A percentile compares a stretch with the other conserved stretches of the same genome.
Conservation (phyloP, 805 yeast genomes). For the Yarrowia alimentaria region DNA sequence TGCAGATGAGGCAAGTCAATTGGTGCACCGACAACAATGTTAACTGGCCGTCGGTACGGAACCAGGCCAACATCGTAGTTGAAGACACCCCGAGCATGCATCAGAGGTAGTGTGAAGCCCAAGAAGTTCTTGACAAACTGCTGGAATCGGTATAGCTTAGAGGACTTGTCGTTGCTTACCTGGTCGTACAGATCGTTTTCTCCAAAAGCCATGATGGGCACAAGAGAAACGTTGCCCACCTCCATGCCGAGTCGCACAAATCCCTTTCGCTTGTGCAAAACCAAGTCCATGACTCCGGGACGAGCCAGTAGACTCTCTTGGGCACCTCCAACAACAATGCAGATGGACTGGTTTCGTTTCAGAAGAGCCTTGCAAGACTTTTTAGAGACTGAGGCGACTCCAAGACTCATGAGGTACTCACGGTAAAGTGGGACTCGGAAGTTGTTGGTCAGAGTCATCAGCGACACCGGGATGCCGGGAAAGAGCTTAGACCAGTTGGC, state of each 20-base stretch:
- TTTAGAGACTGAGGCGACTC: constrained; percentile 80
- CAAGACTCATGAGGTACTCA: constrained; percentile 77
- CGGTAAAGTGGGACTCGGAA: constrained; percentile 84
- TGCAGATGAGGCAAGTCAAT: constrained; percentile 43
- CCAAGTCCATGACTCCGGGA: constrained; percentile 61
- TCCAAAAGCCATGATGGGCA: constrained; percentile 89
- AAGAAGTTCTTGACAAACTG: constrained; percentile 64
- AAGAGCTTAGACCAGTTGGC: constrained; percentile 63
- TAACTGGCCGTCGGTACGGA: constrained; percentile 79
- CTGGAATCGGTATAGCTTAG: constrained; percentile 59
- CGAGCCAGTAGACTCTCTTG: constrained; percentile 74
- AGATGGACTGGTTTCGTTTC: constrained; percentile 65
- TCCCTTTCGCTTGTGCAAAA: constrained; percentile 77
- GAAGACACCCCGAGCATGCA: constrained; percentile 89
- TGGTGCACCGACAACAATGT: constrained; percentile 58
- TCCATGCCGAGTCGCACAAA: constrained; percentile 84
- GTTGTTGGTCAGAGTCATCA: constrained; percentile 79
- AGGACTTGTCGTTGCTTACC: constrained; percentile 45
- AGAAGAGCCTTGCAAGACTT: constrained; percentile 66
- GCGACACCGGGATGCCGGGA: constrained; percentile 79
- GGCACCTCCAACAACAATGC: constrained; percentile 95
- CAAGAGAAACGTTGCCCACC: constrained; percentile 71
- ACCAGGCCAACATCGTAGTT: constrained; percentile 88
- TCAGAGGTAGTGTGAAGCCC: constrained; percentile 87
- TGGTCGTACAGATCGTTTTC: constrained; percentile 68